Evolutionary conservation across 106 monocot species (phyloP).

Genomic region (Triglochin maritima): DNA sequence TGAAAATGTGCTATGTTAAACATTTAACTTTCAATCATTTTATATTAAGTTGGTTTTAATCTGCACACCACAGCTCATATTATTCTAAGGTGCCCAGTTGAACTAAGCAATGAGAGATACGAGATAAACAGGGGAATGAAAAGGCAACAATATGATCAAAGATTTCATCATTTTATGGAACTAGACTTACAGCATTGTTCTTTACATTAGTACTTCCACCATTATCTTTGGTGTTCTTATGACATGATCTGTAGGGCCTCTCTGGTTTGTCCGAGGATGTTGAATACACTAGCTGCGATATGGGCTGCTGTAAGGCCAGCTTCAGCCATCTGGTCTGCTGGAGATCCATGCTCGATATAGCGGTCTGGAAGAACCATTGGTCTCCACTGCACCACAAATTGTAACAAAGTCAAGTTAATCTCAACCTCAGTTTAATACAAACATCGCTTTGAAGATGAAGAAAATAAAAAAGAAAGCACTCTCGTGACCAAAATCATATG

Average conservation of each 20-base stretch:
- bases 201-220: not conserved
- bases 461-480: not conserved
- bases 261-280: conserved; percentile 67
- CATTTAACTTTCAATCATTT: no score
- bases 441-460: not conserved
- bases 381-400: conserved; percentile 59
- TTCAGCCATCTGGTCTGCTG: conserved; percentile 63
- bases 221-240: not conserved
- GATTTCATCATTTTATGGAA: not conserved
- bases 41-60: no score
- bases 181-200: not conserved
- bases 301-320: conserved; percentile 80
- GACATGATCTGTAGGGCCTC: conserved; percentile 93
- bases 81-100: no score
- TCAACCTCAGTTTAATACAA: not conserved
- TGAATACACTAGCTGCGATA: conserved; percentile 88
- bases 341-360: conserved; percentile 91
- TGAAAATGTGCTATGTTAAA: no score
- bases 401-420: not conserved
- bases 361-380: conserved; percentile 86
- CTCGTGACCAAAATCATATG: no score
- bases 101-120: no score
- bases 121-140: not conserved
- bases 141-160: not conserved
- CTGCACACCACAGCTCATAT: no score